Evolutionary conservation across 352 stramenopile genomes (phyloP), one percentile per base, ranked within the genome.

Genomic region (Peronospora farinosa): DNA sequence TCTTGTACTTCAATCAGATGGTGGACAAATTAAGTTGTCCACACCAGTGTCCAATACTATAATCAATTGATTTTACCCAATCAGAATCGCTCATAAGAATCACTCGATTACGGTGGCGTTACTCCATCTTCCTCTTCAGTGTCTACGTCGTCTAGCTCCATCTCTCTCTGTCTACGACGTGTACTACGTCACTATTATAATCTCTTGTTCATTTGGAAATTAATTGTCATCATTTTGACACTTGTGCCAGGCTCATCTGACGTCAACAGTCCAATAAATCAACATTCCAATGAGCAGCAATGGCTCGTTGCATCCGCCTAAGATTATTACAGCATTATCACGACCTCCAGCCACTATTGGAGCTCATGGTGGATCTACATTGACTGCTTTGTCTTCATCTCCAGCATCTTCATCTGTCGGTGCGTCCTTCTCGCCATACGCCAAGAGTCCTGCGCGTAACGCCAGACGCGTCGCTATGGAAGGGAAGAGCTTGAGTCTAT

Each of bases 391-490:
- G 6, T 41, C 40, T 9, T 13, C 57, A 2, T 58, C 52, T 0
- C 57, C 62, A 10, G 48, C 53, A 15, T 52, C 62, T 31, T 47
- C 57, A 27, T 70, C 51, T 69, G 12, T 47, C 51, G 23, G 61
- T n/a, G 41, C 59, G 0, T 66, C 33, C 10, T 61, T 37, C 41
- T 55, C 19, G 32, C 62, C 62, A 16, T 70, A 61, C 41, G 17
- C 61, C 23, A 53, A 47, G 15, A 69, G 51, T 31, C 43, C 51
- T n/a, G 42, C 31, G 5, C 57, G 32, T 8, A 60, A 28, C 27
- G 40, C 47, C n/a, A 51, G 52, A 60, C 62, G 57, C 21, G 52
- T 78, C 41, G 65, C 71, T 30, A 84, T 88, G 59, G 78, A 88
- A 42, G 78, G 78, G 28, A 88, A 88, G 43, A 85, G 23, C 38